phyloP scores from a whole-genome alignment of 257 asterid species.

The Catharanthus roseus region DNA sequence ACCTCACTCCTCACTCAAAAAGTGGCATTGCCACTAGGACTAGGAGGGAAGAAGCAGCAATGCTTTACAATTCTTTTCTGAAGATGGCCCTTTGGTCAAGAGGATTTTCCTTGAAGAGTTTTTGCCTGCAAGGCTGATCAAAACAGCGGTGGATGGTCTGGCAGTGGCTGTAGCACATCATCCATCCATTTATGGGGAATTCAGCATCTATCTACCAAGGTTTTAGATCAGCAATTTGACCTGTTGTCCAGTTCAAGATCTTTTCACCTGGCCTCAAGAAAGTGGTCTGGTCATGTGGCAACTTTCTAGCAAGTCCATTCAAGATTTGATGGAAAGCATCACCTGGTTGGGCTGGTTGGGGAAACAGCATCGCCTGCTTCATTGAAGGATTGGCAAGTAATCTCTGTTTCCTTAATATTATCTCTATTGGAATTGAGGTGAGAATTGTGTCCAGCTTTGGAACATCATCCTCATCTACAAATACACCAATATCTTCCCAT shows the following conservation, averaged over 20 bases:
- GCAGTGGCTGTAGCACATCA: no score
- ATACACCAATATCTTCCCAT: slow-evolving; percentile 91
- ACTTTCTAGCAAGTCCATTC: slow-evolving; percentile 81
- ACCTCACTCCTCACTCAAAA: no score
- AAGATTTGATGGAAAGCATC: slow-evolving; percentile 90
- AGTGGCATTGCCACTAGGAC: no score
- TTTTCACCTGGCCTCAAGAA: slow-evolving; percentile 55
- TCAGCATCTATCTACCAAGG: slow-evolving; percentile 47
- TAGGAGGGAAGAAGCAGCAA: no score
- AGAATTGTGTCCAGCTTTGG: slow-evolving; percentile 75
- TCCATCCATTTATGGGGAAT: no score
- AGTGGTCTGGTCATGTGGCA: slow-evolving; percentile 54
- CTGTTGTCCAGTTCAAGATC: slow-evolving; percentile 82
- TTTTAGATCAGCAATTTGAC: slow-evolving; percentile 71
- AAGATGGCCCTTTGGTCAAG: no score
- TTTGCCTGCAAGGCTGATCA: no score
- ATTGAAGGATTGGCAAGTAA: slow-evolving; percentile 81
- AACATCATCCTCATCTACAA: slow-evolving; percentile 76
- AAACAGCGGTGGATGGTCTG: no score
- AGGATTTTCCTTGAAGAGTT: no score
- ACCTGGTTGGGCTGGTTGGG: slow-evolving; percentile 73
- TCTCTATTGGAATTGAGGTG: slow-evolving; percentile 60
- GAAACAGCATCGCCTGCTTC: slow-evolving; percentile 89
- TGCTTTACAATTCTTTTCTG: no score
- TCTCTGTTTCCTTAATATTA: slow-evolving; percentile 72